A percentile compares a stretch with the other conserved stretches of the same genome.
Conservation (phyloP, 768 basidiomycete genomes). For the Multifurca ochricompacta region DNA sequence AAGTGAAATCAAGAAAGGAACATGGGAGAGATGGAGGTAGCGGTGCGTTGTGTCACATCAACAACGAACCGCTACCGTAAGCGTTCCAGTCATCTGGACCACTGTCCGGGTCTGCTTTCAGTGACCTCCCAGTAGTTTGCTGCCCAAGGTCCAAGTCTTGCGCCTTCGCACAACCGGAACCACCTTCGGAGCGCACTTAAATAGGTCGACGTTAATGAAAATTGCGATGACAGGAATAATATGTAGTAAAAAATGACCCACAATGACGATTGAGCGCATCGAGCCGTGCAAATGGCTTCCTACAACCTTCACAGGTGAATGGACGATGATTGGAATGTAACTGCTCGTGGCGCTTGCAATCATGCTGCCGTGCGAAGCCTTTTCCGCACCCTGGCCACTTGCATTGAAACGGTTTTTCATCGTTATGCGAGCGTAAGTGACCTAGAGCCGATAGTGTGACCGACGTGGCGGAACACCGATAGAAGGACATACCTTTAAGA, state of each 20-base stretch:
- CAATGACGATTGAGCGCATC: slow-evolving; percentile 92
- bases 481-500: slow-evolving; percentile 57
- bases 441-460: slow-evolving; percentile 35
- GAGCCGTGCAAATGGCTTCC: slow-evolving; percentile 89
- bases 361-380: slow-evolving; percentile 90
- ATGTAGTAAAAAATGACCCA: slow-evolving; percentile 31
- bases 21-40: not conserved
- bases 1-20: not conserved
- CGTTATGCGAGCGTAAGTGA: slow-evolving; percentile 91
- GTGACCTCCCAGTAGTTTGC: not conserved
- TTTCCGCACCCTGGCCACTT: slow-evolving; percentile 93
- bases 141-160: slow-evolving; percentile 27
- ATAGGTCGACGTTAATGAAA: not conserved
- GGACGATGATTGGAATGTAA: slow-evolving; percentile 89
- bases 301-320: slow-evolving; percentile 88
- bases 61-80: not conserved
- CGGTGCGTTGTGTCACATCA: not conserved
- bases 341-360: slow-evolving; percentile 95
- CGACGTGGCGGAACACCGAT: not conserved
- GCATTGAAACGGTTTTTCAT: slow-evolving; percentile 92
- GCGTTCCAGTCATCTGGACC: slow-evolving; percentile 1
- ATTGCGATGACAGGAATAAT: not conserved
- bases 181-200: slow-evolving; percentile 76
- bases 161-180: slow-evolving; percentile 60
- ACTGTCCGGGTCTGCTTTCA: slow-evolving; percentile 4